Evolutionary conservation across 2,329 filamentous ascomycete species (phyloP), one percentile per base, ranked within the genome.

Genomic region (Neonectria hederae): DNA sequence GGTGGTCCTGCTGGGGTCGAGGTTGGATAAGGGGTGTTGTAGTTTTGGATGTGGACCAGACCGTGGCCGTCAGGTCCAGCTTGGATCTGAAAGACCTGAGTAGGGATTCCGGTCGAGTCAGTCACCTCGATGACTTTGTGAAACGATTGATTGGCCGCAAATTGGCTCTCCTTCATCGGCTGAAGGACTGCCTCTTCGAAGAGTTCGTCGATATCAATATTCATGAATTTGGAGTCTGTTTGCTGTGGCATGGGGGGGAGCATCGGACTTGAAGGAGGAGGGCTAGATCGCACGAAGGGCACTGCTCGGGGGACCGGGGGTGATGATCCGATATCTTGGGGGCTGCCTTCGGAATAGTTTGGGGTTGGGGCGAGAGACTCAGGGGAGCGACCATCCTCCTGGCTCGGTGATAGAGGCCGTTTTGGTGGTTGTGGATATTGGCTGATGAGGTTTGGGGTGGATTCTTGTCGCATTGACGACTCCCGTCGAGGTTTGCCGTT

Each of bases 241-340:
- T 85, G 84, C 56, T 89, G 88, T 26, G 89, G 86, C 82, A 90
- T 89, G 0, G 87, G 86, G 8, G 88, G 88, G 54, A 94, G 83
- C 46, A 89, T 85, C 2, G 95, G 96, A 75, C 95, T 98, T 2
- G 94, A 97, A 26, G 90, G 88, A 28, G 88, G 87, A 5, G 91
- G 89, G 63, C 87, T 89, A 2, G 86, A 87, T 54, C 76, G 83
- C 30, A 85, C 81, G 69, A 83, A 89, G 46, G 83, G 79, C 30
- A 84, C 82, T 40, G 86, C 86, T 68, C 88, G 86, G 66, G 94
- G 89, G 1, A 97, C 84, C 1, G 96, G 96, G 14, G 95, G 95
- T 4, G 95, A 98, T 0, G 96, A 98, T 1, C 92, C 92, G 71
- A 98, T 93, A 58, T 93, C 92, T 53, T 89, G 89, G 4, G 93